These are phyloP conservation scores for Cyberlindnera maclurae DNA, from an alignment of 805 yeast species.

Conservation along the genomic window DNA sequence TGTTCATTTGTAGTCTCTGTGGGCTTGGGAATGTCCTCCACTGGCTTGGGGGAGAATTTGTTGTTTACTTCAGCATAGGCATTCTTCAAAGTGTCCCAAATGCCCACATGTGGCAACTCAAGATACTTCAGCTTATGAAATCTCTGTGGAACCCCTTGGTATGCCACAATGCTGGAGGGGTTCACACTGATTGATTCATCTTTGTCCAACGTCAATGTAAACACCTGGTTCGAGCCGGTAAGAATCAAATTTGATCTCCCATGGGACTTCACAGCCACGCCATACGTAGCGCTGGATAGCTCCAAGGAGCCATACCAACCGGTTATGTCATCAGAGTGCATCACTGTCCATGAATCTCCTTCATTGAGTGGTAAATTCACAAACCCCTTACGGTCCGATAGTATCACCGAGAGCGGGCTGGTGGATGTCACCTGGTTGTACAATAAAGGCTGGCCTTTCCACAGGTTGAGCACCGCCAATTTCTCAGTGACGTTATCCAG, in stretches of 20 bases:
- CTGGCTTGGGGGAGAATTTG: not conserved
- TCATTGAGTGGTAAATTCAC: conserved; percentile 11
- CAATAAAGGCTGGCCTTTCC: conserved; percentile 9
- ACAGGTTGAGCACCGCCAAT: conserved; percentile 6
- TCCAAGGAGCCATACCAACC: conserved; percentile 19
- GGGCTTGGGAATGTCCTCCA: not conserved
- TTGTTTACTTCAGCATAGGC: conserved; percentile 3
- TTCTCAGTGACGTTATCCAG: conserved; percentile 2
- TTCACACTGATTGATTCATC: conserved; percentile 20
- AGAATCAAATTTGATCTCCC: conserved; percentile 26
- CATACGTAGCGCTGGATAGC: not conserved
- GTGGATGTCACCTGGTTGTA: conserved; percentile 15
- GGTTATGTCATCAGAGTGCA: conserved; percentile 8
- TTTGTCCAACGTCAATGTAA: conserved; percentile 18
- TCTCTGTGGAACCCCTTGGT: conserved; percentile 7
- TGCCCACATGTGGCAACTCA: conserved; percentile 9
- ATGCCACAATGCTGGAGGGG: conserved; percentile 12
- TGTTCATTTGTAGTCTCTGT: not conserved
- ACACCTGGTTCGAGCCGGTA: conserved; percentile 26
- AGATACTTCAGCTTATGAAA: conserved; percentile 6
- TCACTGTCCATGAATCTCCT: conserved; percentile 12
- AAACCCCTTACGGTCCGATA: conserved; percentile 9
- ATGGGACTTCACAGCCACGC: conserved; percentile 3
- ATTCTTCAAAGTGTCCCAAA: conserved; percentile 7
- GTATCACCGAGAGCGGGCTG: conserved; percentile 11